A percentile compares a stretch with the other conserved stretches of the same genome.
phyloP scores from a whole-genome alignment of 148 eudicot species.

The Pouteria glomerata region DNA sequence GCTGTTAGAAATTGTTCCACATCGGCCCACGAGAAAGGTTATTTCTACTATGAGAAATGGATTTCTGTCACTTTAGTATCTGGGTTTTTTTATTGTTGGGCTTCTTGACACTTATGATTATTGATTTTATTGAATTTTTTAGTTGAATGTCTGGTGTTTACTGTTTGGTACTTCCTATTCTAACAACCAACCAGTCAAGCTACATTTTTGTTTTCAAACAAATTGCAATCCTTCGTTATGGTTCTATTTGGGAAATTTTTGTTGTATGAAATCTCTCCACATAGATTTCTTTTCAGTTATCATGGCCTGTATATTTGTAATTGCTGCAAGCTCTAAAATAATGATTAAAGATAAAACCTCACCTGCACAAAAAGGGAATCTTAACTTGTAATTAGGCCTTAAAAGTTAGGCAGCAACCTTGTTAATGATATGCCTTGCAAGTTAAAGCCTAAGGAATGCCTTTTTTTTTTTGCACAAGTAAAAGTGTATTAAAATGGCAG shows the following conservation, averaged over 20 bases:
- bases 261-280: background rate
- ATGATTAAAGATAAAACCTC: background rate
- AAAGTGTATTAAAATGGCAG: no score
- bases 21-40: no score
- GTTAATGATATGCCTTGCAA: no score
- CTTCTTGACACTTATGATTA: background rate
- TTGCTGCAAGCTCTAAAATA: background rate
- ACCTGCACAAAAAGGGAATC: no score
- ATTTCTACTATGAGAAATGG: no score
- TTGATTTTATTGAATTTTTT: background rate
- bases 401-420: no score
- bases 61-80: no score
- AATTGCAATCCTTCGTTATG: background rate
- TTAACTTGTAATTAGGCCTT: no score
- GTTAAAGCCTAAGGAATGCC: no score
- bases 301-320: background rate
- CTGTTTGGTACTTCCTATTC: background rate
- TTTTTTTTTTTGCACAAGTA: no score
- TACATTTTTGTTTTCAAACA: background rate
- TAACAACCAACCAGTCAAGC: background rate
- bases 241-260: background rate
- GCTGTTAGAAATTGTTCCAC: no score
- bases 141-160: background rate
- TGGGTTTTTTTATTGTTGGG: no score
- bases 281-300: background rate